These are phyloP conservation scores for Candida railenensis DNA, from an alignment of 805 yeast genomes.

Conservation along the genomic window DNA sequence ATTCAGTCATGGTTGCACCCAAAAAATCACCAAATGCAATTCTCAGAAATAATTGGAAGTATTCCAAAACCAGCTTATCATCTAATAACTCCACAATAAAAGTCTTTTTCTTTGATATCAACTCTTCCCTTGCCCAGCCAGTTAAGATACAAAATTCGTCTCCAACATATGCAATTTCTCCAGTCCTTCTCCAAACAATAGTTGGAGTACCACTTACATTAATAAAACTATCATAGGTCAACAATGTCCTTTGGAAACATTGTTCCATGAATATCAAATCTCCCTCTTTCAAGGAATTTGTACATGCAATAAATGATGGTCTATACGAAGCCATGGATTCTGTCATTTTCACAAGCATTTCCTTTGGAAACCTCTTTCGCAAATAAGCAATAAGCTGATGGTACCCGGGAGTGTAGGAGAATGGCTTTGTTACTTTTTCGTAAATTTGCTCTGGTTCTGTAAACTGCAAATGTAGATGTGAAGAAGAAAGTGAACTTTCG, in stretches of 20 bases:
- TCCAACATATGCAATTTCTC: constrained; percentile 94
- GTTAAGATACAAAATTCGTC: constrained; percentile 88
- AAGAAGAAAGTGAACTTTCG: constrained; percentile 1
- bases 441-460: constrained; percentile 79
- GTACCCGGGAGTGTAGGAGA: constrained; percentile 87
- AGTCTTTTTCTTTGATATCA: constrained; percentile 60
- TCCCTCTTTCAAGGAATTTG: constrained; percentile 82
- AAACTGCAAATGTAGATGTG: constrained; percentile 20
- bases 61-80: constrained; percentile 81
- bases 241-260: constrained; percentile 86
- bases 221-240: constrained; percentile 86
- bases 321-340: constrained; percentile 86
- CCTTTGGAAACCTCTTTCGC: constrained; percentile 64
- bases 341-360: constrained; percentile 76
- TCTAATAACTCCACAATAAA: constrained; percentile 84
- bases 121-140: constrained; percentile 79
- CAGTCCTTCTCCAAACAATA: constrained; percentile 92
- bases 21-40: constrained; percentile 89
- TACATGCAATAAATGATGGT: constrained; percentile 91
- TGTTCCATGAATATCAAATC: constrained; percentile 95
- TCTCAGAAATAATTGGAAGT: constrained; percentile 79
- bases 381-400: constrained; percentile 77
- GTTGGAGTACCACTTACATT: constrained; percentile 90
- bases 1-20: constrained; percentile 83
- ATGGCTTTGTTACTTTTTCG: constrained; percentile 70